Conservation (phyloP, 2,329 filamentous ascomycete genomes). For the Xylariaceae sp. region DNA sequence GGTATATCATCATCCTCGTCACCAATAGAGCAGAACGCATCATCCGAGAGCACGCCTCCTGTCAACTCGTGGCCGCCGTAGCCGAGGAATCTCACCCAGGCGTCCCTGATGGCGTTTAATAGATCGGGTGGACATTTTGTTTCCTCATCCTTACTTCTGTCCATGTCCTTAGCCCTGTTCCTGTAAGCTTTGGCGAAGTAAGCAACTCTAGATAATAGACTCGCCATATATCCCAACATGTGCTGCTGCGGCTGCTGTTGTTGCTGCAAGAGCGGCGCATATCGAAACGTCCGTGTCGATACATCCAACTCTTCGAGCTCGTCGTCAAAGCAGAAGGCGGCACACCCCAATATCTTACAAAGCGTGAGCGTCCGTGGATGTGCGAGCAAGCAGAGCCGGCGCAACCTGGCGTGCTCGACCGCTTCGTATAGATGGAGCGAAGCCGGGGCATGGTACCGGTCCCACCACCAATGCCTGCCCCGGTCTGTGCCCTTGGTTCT, state of each 20-base stretch:
- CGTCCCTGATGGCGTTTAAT: conserved; percentile 14
- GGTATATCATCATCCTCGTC: too few relatives aligned
- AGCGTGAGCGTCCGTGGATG: conserved; percentile 15
- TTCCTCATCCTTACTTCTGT: background rate
- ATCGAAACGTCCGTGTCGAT: background rate
- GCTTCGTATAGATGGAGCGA: conserved; percentile 20
- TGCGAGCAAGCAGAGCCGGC: conserved; percentile 15
- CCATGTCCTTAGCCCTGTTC: background rate
- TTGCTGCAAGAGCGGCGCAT: background rate
- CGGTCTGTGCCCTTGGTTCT: background rate
- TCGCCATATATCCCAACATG: too few relatives aligned
- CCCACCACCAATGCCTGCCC: background rate
- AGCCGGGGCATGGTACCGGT: conserved; percentile 5
- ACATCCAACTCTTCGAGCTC: conserved; percentile 13
- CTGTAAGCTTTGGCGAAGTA: too few relatives aligned
- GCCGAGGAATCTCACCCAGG: conserved; percentile 18
- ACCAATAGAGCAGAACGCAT: too few relatives aligned
- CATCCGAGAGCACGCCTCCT: background rate
- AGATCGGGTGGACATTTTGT: conserved; percentile 5
- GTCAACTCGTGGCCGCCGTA: conserved; percentile 5
- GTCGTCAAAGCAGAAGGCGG: conserved; percentile 17
- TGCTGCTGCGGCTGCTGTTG: too few relatives aligned
- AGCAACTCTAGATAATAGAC: too few relatives aligned
- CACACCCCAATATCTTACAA: conserved; percentile 1
- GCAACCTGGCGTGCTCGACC: conserved; percentile 4